Conservation (phyloP, 345 rosid species). For the Gossypium turneri region DNA sequence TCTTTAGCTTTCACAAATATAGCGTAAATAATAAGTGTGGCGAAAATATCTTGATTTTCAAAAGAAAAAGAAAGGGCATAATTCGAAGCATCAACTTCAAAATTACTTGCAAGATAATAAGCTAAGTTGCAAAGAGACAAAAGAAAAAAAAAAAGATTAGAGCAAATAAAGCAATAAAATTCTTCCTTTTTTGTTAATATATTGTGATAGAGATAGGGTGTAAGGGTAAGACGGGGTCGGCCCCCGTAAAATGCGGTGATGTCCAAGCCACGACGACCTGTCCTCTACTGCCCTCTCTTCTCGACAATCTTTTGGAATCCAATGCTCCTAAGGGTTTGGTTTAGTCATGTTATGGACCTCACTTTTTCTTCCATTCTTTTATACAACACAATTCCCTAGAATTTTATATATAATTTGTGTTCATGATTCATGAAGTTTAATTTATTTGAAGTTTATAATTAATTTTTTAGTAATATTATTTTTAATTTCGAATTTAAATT, state of each 20-base stretch:
- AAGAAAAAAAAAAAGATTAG: too few relatives aligned
- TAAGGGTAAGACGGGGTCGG: background rate
- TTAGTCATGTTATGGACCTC: background rate
- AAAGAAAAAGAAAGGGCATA: background rate
- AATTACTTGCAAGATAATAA: background rate
- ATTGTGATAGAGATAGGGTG: background rate
- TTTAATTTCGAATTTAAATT: too few relatives aligned
- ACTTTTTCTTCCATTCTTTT: background rate
- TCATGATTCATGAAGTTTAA: too few relatives aligned
- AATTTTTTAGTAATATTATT: too few relatives aligned
- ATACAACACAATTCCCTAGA: background rate
- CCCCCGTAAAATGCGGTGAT: conserved; percentile 2
- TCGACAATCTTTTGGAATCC: conserved; percentile 15
- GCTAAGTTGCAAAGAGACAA: background rate
- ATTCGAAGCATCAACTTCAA: conserved; percentile 2
- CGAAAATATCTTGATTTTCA: background rate
- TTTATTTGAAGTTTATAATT: too few relatives aligned
- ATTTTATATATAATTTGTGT: background rate
- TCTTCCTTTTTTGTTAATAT: background rate
- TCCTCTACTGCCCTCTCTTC: background rate
- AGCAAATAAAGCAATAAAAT: background rate
- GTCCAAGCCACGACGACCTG: background rate
- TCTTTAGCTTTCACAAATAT: too few relatives aligned
- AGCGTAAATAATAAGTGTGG: too few relatives aligned
- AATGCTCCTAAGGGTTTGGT: background rate